A percentile compares a stretch with the other conserved stretches of the same genome.
phyloP scores from a whole-genome alignment of 768 basidiomycete genomes.

The Suillus subalutaceus region DNA sequence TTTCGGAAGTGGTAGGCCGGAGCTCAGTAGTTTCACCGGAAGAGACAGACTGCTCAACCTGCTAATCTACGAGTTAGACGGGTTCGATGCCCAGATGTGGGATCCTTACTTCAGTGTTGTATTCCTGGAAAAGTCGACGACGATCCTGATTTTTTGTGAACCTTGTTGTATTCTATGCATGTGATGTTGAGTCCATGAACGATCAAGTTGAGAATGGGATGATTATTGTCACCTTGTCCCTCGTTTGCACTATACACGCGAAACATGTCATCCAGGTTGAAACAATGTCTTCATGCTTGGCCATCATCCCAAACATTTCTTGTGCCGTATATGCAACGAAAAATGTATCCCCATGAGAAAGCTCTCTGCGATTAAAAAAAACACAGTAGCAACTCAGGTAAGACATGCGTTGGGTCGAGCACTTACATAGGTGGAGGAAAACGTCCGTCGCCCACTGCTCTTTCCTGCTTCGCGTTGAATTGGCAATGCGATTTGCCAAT shows the following conservation, averaged over 20 bases:
- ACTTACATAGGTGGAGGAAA: neutral
- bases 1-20: constrained; percentile 5
- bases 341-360: neutral
- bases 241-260: neutral
- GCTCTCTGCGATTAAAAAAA: too few species aligned
- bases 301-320: neutral
- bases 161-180: neutral
- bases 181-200: neutral
- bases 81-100: neutral
- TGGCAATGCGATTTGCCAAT: neutral
- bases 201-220: neutral
- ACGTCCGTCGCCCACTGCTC: neutral
- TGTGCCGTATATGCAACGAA: neutral
- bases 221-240: neutral
- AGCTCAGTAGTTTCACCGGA: neutral
- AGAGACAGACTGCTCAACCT: neutral
- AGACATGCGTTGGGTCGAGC: neutral
- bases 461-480: neutral
- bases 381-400: too few species aligned
- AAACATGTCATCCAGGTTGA: neutral
- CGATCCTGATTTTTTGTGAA: neutral
- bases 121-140: neutral
- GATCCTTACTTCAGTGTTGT: neutral
- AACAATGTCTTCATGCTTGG: neutral
- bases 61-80: neutral